These are phyloP conservation scores for Colletotrichum camelliae DNA, from an alignment of 2,329 filamentous ascomycete genomes.

Conservation along the genomic window DNA sequence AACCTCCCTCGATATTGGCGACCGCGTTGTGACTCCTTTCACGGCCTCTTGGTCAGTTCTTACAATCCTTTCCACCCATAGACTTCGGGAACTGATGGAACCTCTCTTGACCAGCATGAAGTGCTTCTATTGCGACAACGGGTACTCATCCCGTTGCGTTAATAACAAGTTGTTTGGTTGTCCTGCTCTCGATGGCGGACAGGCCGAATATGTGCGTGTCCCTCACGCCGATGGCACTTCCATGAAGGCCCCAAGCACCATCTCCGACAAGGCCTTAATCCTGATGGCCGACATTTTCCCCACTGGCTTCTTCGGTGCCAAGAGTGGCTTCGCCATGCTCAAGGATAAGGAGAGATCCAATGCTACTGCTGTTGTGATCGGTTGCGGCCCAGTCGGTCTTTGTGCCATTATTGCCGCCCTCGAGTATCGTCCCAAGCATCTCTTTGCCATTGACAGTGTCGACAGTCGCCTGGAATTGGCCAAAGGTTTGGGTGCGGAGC, in stretches of 20 bases:
- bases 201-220: conserved; percentile 83
- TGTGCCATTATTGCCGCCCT: conserved; percentile 81
- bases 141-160: conserved; percentile 78
- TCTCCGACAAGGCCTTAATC: conserved; percentile 77
- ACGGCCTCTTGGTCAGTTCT: conserved; percentile 74
- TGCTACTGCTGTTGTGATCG: conserved; percentile 78
- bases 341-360: conserved; percentile 63
- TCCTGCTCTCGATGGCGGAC: conserved; percentile 72
- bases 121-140: conserved; percentile 86
- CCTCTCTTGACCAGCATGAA: conserved; percentile 50
- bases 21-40: conserved; percentile 83
- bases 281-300: conserved; percentile 96
- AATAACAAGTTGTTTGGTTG: conserved; percentile 75
- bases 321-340: conserved; percentile 75
- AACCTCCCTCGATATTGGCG: conserved; percentile 72
- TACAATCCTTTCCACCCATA: not conserved
- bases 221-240: conserved; percentile 82
- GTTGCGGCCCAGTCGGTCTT: conserved; percentile 85
- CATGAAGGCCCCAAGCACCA: conserved; percentile 70
- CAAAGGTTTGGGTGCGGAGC: conserved; percentile 76
- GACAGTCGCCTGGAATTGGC: conserved; percentile 77
- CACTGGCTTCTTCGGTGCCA: conserved; percentile 82
- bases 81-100: not conserved
- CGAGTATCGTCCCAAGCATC: conserved; percentile 75
- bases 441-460: conserved; percentile 82